phyloP scores from a whole-genome alignment of 1,284 basidiomycete species.

The Xerocomus amazonicus region DNA sequence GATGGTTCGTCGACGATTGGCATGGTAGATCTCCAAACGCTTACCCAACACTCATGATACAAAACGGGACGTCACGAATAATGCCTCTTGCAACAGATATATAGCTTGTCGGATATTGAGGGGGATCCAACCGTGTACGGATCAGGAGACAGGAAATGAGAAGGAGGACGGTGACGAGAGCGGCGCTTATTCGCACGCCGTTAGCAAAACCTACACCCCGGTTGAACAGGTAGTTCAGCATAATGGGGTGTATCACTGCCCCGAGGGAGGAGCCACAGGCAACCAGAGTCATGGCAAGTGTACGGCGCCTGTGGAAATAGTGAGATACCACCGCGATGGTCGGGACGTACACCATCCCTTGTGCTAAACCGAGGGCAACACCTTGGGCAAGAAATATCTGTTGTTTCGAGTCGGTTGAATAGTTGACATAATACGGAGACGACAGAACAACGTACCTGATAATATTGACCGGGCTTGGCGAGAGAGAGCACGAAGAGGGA shows the following conservation, averaged over 20 bases:
- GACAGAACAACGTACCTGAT: constrained; percentile 17
- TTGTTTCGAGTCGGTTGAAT: not conserved
- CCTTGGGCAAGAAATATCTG: constrained; percentile 37
- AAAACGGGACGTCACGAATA: constrained; percentile 22
- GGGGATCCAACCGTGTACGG: constrained; percentile 30
- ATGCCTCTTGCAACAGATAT: constrained; percentile 18
- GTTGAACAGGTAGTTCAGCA: constrained; percentile 40
- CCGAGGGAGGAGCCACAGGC: constrained; percentile 35
- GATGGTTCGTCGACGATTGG: not conserved
- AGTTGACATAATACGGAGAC: not conserved
- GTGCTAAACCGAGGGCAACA: constrained; percentile 30
- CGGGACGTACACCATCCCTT: constrained; percentile 32
- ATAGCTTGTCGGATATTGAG: constrained; percentile 16
- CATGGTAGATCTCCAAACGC: constrained; percentile 1
- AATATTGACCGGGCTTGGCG: constrained; percentile 23
- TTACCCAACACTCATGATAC: constrained; percentile 21
- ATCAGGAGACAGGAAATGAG: constrained; percentile 27
- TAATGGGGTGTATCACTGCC: constrained; percentile 34
- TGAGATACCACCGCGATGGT: constrained; percentile 33
- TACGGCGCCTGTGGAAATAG: constrained; percentile 32
- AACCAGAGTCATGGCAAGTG: constrained; percentile 35
- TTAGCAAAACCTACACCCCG: constrained; percentile 26
- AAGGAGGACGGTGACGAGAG: constrained; percentile 27
- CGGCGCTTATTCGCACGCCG: constrained; percentile 33
- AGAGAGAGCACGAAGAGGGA: constrained; percentile 32